Conservation (phyloP, 371 early-diverging fungal genomes). For the Rhizopus sp. region DNA sequence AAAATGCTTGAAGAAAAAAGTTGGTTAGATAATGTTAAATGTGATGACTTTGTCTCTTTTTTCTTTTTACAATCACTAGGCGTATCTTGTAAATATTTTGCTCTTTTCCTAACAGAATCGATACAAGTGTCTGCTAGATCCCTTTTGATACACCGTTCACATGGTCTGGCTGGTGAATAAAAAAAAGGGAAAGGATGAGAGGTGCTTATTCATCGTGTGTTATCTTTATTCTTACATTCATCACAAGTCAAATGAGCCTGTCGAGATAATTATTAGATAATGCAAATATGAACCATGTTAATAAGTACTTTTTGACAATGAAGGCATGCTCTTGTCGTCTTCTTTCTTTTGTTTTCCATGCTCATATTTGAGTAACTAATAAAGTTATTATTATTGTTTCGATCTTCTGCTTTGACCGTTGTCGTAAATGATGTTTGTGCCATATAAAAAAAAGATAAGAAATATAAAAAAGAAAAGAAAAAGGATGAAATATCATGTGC, state of each 20-base stretch:
- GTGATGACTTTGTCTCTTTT: not conserved
- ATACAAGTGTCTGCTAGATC: conserved; percentile 72
- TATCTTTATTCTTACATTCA: conserved; percentile 60
- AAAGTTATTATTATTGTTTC: not conserved
- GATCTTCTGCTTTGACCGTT: too few relatives aligned
- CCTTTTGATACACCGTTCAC: conserved; percentile 81
- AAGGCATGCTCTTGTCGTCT: conserved; percentile 35
- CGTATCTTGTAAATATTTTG: conserved; percentile 46
- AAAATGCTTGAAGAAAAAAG: conserved; percentile 15
- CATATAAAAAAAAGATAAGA: too few relatives aligned
- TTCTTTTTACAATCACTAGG: conserved; percentile 1
- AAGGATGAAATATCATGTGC: too few relatives aligned
- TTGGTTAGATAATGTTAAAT: conserved; percentile 33
- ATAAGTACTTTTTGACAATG: conserved; percentile 54
- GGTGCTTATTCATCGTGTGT: conserved; percentile 53
- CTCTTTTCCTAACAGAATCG: conserved; percentile 79
- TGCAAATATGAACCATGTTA: too few relatives aligned
- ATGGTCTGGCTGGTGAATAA: conserved; percentile 70
- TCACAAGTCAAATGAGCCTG: conserved; percentile 71
- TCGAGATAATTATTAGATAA: not conserved
- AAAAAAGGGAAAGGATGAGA: not conserved
- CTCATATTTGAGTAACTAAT: not conserved
- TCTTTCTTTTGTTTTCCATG: conserved; percentile 21
- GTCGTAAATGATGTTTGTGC: too few relatives aligned
- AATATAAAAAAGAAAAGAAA: too few relatives aligned